These are phyloP conservation scores for Ocimum tenuiflorum DNA, from an alignment of 257 asterid genomes.

Conservation along the genomic window DNA sequence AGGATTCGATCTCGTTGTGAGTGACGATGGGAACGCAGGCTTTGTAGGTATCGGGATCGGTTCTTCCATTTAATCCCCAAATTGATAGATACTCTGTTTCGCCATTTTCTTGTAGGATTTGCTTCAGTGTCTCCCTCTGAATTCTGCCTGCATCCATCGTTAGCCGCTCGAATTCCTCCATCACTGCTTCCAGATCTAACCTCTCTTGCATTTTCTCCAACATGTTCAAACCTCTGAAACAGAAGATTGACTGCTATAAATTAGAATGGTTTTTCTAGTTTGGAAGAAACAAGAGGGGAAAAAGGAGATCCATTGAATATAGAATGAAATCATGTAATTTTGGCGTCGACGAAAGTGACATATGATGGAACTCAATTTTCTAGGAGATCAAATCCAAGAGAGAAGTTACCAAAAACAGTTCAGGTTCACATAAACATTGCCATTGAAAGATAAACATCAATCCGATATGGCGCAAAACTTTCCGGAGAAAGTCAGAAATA, in stretches of 20 bases:
- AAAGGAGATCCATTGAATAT: too few relatives aligned
- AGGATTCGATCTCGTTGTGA: constrained; percentile 57
- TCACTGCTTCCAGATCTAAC: constrained; percentile 36
- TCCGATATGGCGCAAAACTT: not conserved
- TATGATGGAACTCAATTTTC: not conserved
- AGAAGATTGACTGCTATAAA: too few relatives aligned
- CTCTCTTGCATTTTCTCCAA: constrained; percentile 38
- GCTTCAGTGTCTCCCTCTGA: constrained; percentile 55
- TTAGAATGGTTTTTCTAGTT: too few relatives aligned
- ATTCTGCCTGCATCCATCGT: constrained; percentile 53
- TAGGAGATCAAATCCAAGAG: not conserved
- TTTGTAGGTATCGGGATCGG: constrained; percentile 43
- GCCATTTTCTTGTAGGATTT: constrained; percentile 61
- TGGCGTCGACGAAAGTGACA: constrained; percentile 15
- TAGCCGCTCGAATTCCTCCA: constrained; percentile 56
- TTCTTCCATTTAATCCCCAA: constrained; percentile 62
- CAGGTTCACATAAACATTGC: not conserved
- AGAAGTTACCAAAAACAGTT: not conserved
- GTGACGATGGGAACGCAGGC: constrained; percentile 53
- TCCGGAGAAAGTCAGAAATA: not conserved
- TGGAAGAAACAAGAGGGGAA: not conserved
- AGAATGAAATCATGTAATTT: not conserved
- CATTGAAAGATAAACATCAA: not conserved
- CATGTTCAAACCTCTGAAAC: constrained; percentile 33
- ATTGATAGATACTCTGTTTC: constrained; percentile 46